These are phyloP conservation scores for Scheffersomyces illinoinensis DNA, from an alignment of 1,139 yeast genomes.

Conservation along the genomic window DNA sequence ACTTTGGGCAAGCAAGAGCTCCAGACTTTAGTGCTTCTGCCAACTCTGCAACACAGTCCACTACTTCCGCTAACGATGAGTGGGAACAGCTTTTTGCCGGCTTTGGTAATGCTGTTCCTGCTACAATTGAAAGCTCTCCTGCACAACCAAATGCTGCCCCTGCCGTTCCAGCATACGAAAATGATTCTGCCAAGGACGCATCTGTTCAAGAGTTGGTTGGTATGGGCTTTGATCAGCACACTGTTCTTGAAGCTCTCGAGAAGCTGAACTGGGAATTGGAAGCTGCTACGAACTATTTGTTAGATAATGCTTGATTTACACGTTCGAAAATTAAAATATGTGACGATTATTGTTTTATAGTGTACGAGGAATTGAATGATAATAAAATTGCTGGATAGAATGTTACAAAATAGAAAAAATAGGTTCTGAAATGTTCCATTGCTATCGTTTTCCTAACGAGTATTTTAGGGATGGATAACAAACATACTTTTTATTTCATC, in stretches of 20 bases:
- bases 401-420: neutral
- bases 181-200: conserved; percentile 14
- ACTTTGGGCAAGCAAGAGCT: conserved; percentile 17
- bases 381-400: too few species aligned
- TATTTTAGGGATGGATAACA: neutral
- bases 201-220: conserved; percentile 77
- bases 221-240: conserved; percentile 80
- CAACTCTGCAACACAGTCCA: conserved; percentile 4
- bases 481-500: neutral
- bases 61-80: conserved; percentile 57
- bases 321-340: neutral
- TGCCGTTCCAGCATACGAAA: conserved; percentile 4
- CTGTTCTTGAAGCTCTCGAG: conserved; percentile 68
- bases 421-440: too few species aligned
- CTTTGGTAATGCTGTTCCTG: conserved; percentile 57
- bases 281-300: conserved; percentile 78
- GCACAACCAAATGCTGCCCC: conserved; percentile 1
- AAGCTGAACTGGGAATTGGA: conserved; percentile 74
- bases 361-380: neutral
- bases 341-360: neutral
- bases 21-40: conserved; percentile 28
- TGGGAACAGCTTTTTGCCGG: conserved; percentile 96
- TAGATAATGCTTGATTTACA: conserved; percentile 58
- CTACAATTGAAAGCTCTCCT: conserved; percentile 1
- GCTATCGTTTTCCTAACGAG: neutral